Conservation (phyloP, 176 grass and related monocot species). For the Oryza nivara region DNA sequence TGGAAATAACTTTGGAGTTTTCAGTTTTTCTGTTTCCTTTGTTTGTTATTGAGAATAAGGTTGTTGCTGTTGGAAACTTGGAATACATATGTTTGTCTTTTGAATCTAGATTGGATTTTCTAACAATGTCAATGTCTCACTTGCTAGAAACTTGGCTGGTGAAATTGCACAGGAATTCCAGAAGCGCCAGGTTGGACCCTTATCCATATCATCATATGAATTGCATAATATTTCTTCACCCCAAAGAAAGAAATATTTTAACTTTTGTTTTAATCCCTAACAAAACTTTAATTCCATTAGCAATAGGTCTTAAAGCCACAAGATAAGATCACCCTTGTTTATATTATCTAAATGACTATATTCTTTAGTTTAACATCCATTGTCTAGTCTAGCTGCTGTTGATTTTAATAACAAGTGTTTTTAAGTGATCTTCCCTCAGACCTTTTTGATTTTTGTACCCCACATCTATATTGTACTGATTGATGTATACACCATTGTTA, state of each 20-base stretch:
- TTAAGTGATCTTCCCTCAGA: background rate
- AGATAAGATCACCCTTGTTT: background rate
- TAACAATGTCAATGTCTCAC: constrained; percentile 31
- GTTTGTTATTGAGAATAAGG: constrained; percentile 11
- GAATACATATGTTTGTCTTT: constrained; percentile 4
- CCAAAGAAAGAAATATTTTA: background rate
- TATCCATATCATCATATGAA: constrained; percentile 6
- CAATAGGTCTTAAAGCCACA: background rate
- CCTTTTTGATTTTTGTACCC: background rate
- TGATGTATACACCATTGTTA: constrained; percentile 3
- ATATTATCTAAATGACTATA: background rate
- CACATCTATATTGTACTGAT: background rate
- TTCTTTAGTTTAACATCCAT: background rate
- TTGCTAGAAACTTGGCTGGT: constrained; percentile 69
- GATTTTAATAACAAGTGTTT: constrained; percentile 34
- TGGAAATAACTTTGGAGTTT: background rate
- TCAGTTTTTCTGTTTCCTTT: constrained; percentile 21
- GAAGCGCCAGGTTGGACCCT: constrained; percentile 55
- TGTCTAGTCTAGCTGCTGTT: constrained; percentile 8
- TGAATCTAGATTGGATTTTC: constrained; percentile 13
- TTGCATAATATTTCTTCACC: background rate
- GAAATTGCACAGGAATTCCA: constrained; percentile 77
- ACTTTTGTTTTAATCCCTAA: background rate
- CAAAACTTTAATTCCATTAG: background rate
- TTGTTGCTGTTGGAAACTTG: background rate